Percentiles rank a stretch among this genome's conserved stretches.
Conservation (phyloP, 2,329 filamentous ascomycete species). For the Fusarium citri region DNA sequence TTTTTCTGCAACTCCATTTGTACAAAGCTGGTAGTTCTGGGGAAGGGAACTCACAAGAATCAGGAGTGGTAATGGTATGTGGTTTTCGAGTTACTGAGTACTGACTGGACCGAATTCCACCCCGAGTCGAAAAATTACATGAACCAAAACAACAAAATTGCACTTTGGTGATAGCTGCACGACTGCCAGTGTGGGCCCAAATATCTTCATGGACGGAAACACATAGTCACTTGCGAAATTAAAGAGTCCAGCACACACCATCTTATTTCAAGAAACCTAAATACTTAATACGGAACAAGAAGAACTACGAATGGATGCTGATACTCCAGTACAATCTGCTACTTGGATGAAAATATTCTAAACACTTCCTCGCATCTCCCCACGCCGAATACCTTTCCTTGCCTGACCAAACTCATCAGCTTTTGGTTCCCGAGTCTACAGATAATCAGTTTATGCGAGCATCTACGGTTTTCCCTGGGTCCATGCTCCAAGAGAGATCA, state of each 20-base stretch:
- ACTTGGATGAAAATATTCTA: neutral
- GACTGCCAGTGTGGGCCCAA: conserved; percentile 2
- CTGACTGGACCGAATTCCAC: neutral
- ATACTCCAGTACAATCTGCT: neutral
- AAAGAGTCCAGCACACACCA: neutral
- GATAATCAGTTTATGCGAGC: neutral
- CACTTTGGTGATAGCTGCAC: neutral
- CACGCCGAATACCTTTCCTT: neutral
- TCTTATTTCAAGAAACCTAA: neutral
- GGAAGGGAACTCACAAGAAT: too few species aligned
- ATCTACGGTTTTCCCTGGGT: neutral
- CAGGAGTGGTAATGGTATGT: rapidly evolving
- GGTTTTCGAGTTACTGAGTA: neutral
- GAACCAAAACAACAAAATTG: neutral
- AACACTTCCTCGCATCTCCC: neutral
- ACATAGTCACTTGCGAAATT: neutral
- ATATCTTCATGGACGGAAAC: neutral
- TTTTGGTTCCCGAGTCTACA: neutral
- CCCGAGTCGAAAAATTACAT: neutral
- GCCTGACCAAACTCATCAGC: neutral
- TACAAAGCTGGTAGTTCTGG: neutral
- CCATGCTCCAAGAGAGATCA: neutral
- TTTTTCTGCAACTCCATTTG: neutral
- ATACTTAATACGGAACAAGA: neutral
- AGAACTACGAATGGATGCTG: neutral